Evolutionary conservation across 164 flowering plant species (phyloP).

Genomic region (Aristolochia fimbriata): DNA sequence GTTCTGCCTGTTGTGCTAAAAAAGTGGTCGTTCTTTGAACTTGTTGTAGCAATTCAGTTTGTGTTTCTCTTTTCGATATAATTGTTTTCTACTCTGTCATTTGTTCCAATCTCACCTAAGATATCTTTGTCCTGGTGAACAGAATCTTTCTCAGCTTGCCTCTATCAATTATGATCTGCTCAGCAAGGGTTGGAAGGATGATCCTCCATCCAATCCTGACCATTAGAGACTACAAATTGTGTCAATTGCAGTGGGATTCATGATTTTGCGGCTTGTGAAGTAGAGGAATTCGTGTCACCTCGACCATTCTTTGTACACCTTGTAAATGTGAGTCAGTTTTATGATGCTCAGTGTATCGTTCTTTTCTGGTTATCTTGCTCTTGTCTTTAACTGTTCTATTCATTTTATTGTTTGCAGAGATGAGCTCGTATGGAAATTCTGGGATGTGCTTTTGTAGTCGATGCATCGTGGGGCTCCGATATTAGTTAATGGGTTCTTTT

Average conservation of each 20-base stretch:
- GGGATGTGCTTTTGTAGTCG: conserved; percentile 21
- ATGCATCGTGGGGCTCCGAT: conserved; percentile 2
- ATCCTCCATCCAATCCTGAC: conserved; percentile 35
- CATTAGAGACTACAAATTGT: conserved; percentile 7
- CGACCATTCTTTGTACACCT: conserved; percentile 26
- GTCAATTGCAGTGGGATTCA: conserved; percentile 1
- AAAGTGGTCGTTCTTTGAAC: no score
- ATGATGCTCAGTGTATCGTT: background rate
- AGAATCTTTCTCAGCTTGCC: conserved; percentile 98
- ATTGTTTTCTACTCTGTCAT: no score
- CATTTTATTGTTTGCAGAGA: conserved; percentile 24
- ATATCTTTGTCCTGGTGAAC: conserved; percentile 1
- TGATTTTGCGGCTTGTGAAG: background rate
- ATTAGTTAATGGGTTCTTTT: conserved; percentile 11
- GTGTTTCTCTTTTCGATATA: background rate
- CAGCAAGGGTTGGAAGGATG: conserved; percentile 82
- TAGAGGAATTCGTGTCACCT: background rate
- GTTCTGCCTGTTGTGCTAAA: no score
- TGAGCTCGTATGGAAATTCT: conserved; percentile 15
- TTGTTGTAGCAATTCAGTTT: background rate
- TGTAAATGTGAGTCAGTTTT: conserved; percentile 62
- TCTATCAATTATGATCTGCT: conserved; percentile 94
- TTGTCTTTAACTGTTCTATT: background rate
- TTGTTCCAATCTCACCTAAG: no score
- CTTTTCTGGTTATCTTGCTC: background rate